Base-by-base conservation (phyloP, 176 grass and related monocot genomes). In the Chrysopogon serrulatus region DNA sequence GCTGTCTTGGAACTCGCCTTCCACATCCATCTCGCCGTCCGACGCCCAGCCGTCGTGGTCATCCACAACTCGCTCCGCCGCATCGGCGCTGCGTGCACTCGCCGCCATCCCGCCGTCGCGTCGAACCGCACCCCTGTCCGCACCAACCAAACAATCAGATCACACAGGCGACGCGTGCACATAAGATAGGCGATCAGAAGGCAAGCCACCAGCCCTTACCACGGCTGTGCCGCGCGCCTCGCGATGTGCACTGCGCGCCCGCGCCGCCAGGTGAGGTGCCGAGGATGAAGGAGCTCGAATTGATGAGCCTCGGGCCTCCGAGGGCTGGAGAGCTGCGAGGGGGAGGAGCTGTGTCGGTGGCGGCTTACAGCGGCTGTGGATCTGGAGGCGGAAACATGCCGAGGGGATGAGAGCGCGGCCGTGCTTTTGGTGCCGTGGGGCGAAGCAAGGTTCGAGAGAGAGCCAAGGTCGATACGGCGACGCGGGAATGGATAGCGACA, bases 11-110 rank as follows among this genome's bases (percentile, higher is more conserved):
- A n/a, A 1, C 65, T 83, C 88, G 42, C 23, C 67, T 17, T 45
- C 87, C 23, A 23, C 28, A 37, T 84, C 88, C 56, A 90, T 83
- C 79, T 90, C 88, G 40, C 47, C 88, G 56, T 90, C 88, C 28
- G 79, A 86, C 26, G 21, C 78, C 40, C 87, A n/a, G n/a, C n/a
- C n/a, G n/a, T n/a, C n/a, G n/a, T n/a, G n/a, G n/a, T n/a, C n/a
- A n/a, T n/a, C n/a, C 61, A 11, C 23, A 49, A 15, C 33, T 71
- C 23, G 23, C 3, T 9, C 35, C 8, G 78, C 69, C 26, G 77
- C 80, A 26, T 53, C 49, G 4, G 70, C 66, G 2, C 6, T 10
- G 37, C 73, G 68, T 82, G 35, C 60, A 75, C 57, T 74, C 35
- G 81, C 44, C 23, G 82, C 69, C 87, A 89, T 89, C 21, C 7